A percentile compares a stretch with the other conserved stretches of the same genome.
Conservation (phyloP, 1,139 yeast genomes). For the Candida sojae region DNA sequence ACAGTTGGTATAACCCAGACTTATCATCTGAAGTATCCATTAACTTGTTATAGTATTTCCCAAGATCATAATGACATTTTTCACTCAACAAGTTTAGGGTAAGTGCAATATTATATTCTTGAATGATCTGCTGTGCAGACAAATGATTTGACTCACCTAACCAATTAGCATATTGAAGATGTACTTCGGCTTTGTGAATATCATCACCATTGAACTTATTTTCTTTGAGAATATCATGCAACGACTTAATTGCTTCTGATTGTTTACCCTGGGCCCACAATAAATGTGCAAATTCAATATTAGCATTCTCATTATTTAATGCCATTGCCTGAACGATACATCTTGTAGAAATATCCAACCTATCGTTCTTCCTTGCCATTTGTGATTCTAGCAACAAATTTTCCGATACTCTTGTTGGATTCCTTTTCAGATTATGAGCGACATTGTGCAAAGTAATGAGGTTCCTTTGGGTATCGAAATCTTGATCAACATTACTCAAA, state of each 20-base stretch:
- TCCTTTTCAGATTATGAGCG: slow-evolving; percentile 45
- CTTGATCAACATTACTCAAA: slow-evolving; percentile 55
- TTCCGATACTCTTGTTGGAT: slow-evolving; percentile 34
- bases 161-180: slow-evolving; percentile 86
- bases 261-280: slow-evolving; percentile 92
- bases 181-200: slow-evolving; percentile 48
- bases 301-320: slow-evolving; percentile 52
- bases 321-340: slow-evolving; percentile 70
- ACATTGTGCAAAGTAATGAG: slow-evolving; percentile 61
- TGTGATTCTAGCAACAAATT: slow-evolving; percentile 64
- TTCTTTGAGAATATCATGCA: slow-evolving; percentile 44
- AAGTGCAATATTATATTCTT: slow-evolving; percentile 65
- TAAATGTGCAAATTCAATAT: slow-evolving; percentile 79
- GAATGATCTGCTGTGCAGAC: slow-evolving; percentile 70
- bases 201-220: slow-evolving; percentile 15
- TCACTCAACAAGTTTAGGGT: slow-evolving; percentile 68
- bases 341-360: slow-evolving; percentile 74
- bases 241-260: slow-evolving; percentile 75
- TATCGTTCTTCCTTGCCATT: slow-evolving; percentile 66
- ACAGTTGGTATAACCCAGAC: slow-evolving; percentile 67
- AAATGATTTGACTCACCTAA: slow-evolving; percentile 84
- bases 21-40: slow-evolving; percentile 58
- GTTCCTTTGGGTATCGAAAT: slow-evolving; percentile 63
- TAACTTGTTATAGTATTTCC: slow-evolving; percentile 75
- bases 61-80: slow-evolving; percentile 78